Percentiles rank a stretch among this genome's conserved stretches.
Conservation (phyloP, 2,329 filamentous ascomycete species). For the Hymenoscyphus salicellus region DNA sequence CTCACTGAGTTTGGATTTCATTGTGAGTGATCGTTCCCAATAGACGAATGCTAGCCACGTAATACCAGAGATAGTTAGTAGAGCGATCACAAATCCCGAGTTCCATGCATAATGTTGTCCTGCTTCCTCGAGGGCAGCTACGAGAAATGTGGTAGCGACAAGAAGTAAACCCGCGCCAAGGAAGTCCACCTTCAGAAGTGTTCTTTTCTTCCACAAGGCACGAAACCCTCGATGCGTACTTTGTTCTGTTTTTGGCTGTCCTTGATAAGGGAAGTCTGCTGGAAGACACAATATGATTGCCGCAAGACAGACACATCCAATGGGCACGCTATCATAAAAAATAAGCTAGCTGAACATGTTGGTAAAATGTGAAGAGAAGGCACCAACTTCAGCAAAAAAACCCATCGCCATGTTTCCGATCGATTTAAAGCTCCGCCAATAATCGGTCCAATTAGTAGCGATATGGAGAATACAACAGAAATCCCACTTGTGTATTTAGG, state of each 20-base stretch:
- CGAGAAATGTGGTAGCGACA: background rate
- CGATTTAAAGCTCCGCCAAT: background rate
- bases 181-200: background rate
- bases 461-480: background rate
- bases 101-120: background rate
- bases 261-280: slow-evolving; percentile 3
- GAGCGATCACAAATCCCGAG: background rate
- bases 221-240: background rate
- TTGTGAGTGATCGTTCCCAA: background rate
- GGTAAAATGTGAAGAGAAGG: background rate
- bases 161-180: background rate
- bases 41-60: background rate
- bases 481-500: background rate
- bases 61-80: background rate
- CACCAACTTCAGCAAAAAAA: slow-evolving; percentile 4
- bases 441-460: background rate
- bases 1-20: slow-evolving; percentile 5
- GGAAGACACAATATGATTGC: background rate
- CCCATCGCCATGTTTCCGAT: slow-evolving; percentile 1
- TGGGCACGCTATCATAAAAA: background rate
- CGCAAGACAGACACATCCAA: background rate
- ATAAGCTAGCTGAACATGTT: background rate
- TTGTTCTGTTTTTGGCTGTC: background rate
- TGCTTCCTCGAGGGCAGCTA: background rate
- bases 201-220: background rate